Base-by-base conservation (phyloP, 805 yeast species). In the Metschnikowia sp. region DNA sequence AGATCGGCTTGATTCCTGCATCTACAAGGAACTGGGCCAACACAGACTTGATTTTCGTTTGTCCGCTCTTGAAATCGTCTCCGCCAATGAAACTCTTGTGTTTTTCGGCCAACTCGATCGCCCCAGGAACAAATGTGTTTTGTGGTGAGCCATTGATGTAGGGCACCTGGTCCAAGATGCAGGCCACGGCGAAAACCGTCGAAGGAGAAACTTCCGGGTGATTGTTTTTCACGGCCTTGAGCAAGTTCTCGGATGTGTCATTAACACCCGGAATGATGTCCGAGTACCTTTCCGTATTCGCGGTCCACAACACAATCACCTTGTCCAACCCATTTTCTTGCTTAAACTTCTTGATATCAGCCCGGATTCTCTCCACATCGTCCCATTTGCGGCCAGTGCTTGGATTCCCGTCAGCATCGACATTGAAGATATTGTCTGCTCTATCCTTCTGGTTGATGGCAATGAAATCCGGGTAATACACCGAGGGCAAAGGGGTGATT, bases 111-210 rank as follows among this genome's bases (percentile, higher is more conserved):
- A 91, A 80, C 69, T 89, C 90, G 62, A 92, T 79, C 53, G 86
- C 87, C 56, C 98, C 98, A 19, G 97, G 97, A 47, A 89, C 96
- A 73, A 92, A 91, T 44, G 97, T 92, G 76, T 91, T 91, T 74
- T 91, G 98, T 44, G 98, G 98, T 36, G 97, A 89, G 40, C 97
- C 98, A 62, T 91, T 91, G 69, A 91, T 88, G 74, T 89, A 91
- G 45, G 97, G 95, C 50, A 84, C 82, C 37, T 81, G 78, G 68
- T 92, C 97, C 62, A 91, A 77, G 58, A 92, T 92, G 44, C 88
- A 82, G 13, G 98, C 98, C 56, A 88, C 88, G 9, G 97, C 97
- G 62, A 92, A 91, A 44, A 91, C 67, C n/a, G 96, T 89, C 11
- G 96, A 88, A 51, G 97, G 97, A 39, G 96, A 79, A 54, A 91